A percentile compares a stretch with the other conserved stretches of the same genome.
Evolutionary conservation across 2,329 filamentous ascomycete species (phyloP).

Genomic region (Teratosphaeria pseudoeucalypti): DNA sequence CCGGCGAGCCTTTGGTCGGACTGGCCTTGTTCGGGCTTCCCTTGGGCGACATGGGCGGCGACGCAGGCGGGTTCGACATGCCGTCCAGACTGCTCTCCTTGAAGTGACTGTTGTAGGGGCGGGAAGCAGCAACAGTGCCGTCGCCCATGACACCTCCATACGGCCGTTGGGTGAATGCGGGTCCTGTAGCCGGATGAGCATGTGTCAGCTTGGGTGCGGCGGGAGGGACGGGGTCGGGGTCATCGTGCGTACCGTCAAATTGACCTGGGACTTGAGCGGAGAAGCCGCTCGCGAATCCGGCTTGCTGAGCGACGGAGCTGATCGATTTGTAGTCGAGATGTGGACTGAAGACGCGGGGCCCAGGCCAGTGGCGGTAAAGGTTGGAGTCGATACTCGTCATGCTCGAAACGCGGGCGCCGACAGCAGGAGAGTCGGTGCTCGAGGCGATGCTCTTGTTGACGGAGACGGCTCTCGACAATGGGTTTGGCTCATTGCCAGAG

Average conservation of each 20-base stretch:
- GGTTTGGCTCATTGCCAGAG: slow-evolving; percentile 1
- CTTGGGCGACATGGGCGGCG: slow-evolving; percentile 12
- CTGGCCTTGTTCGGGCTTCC: slow-evolving; percentile 12
- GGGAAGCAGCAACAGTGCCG: background rate
- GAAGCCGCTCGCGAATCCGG: slow-evolving; percentile 20
- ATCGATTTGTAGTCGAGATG: slow-evolving; percentile 23
- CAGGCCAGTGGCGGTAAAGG: slow-evolving; percentile 14
- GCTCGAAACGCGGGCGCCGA: slow-evolving; percentile 14
- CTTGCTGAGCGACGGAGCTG: slow-evolving; percentile 21
- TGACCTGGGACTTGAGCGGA: slow-evolving; percentile 19
- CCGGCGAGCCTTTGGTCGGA: slow-evolving; percentile 27
- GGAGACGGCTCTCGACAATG: background rate
- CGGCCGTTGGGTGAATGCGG: slow-evolving; percentile 2
- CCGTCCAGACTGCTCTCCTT: slow-evolving; percentile 18
- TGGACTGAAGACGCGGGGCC: slow-evolving; percentile 22
- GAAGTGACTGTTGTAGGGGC: slow-evolving; percentile 9
- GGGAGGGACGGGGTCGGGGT: slow-evolving; percentile 1
- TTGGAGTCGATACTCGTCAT: slow-evolving; percentile 20
- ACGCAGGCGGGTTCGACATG: slow-evolving; percentile 11
- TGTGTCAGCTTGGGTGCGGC: background rate
- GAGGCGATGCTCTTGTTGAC: slow-evolving; percentile 6
- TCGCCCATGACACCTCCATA: background rate
- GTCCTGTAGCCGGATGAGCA: slow-evolving; percentile 1
- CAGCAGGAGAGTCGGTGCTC: background rate
- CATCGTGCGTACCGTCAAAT: slow-evolving; percentile 17